These are phyloP conservation scores for Pseudogymnoascus sp. DNA, from an alignment of 2,329 filamentous ascomycete genomes.

Conservation along the genomic window DNA sequence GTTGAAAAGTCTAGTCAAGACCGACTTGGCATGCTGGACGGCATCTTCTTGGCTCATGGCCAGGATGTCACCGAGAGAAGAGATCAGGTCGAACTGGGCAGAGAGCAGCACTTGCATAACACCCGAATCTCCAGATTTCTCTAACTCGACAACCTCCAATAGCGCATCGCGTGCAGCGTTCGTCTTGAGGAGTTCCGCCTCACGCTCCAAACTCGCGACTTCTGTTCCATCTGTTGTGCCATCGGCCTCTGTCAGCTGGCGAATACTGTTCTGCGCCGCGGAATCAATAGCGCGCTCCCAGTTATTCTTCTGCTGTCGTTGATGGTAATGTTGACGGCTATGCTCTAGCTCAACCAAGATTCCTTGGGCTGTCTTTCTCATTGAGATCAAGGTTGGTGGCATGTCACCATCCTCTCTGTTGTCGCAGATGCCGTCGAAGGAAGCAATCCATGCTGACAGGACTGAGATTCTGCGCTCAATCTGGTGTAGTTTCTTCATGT, in stretches of 20 bases:
- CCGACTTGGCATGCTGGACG: slow-evolving; percentile 67
- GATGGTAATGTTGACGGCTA: slow-evolving; percentile 84
- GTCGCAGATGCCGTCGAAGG: slow-evolving; percentile 79
- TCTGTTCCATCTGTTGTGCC: slow-evolving; percentile 60
- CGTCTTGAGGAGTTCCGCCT: slow-evolving; percentile 78
- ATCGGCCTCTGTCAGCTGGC: slow-evolving; percentile 69
- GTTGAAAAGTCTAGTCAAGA: slow-evolving; percentile 71
- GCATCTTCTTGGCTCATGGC: slow-evolving; percentile 79
- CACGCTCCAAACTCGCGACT: slow-evolving; percentile 64
- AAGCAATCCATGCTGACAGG: slow-evolving; percentile 86
- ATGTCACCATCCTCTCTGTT: slow-evolving; percentile 56
- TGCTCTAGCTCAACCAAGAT: slow-evolving; percentile 84
- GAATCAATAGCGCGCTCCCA: slow-evolving; percentile 88
- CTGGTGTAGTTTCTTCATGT: slow-evolving; percentile 75
- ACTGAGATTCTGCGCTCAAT: slow-evolving; percentile 79
- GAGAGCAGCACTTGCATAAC: slow-evolving; percentile 77
- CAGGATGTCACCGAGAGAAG: slow-evolving; percentile 74
- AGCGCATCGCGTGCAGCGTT: slow-evolving; percentile 77
- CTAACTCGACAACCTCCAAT: slow-evolving; percentile 71
- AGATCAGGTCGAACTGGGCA: slow-evolving; percentile 86
- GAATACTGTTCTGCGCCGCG: slow-evolving; percentile 76
- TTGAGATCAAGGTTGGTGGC: slow-evolving; percentile 61
- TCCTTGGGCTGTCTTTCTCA: slow-evolving; percentile 83
- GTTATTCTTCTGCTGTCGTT: slow-evolving; percentile 68
- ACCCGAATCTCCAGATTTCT: slow-evolving; percentile 70